Evolutionary conservation across 192 early-diverging fungal species (phyloP).

Genomic region (Lunasporangiospora selenospora): DNA sequence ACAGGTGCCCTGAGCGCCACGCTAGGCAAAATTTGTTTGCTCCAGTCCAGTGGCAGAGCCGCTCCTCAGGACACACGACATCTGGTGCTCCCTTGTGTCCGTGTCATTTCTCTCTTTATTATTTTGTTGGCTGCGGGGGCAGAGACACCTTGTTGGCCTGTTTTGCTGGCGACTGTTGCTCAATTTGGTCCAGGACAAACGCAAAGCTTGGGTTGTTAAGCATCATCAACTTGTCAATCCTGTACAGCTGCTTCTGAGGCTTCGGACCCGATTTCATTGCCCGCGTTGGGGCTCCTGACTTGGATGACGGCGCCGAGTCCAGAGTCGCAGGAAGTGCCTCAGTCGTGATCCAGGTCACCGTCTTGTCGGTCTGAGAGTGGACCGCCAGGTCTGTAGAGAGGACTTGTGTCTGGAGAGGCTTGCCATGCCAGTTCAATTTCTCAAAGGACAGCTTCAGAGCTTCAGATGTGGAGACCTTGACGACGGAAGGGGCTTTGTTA

Average conservation of each 20-base stretch:
- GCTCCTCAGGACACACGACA: too few relatives aligned
- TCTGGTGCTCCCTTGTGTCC: too few relatives aligned
- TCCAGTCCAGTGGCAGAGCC: too few relatives aligned
- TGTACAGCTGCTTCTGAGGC: conserved; percentile 18
- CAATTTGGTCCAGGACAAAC: conserved; percentile 42
- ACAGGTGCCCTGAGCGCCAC: too few relatives aligned
- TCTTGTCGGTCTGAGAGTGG: conserved; percentile 25
- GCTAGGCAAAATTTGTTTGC: too few relatives aligned
- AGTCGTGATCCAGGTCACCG: conserved; percentile 20
- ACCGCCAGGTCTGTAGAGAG: conserved; percentile 16
- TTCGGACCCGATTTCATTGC: not conserved
- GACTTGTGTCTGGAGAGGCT: conserved; percentile 28
- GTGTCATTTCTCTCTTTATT: too few relatives aligned
- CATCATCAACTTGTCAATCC: conserved; percentile 38
- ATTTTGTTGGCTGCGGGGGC: too few relatives aligned
- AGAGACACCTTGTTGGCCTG: too few relatives aligned
- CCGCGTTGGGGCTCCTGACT: not conserved
- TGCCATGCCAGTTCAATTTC: conserved; percentile 34
- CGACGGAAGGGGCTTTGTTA: conserved; percentile 6
- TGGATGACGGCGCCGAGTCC: not conserved
- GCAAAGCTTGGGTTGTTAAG: conserved; percentile 41
- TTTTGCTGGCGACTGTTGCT: conserved; percentile 41
- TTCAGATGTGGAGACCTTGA: conserved; percentile 26
- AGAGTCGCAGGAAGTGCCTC: not conserved
- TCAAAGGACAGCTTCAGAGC: conserved; percentile 34